Conservation (phyloP, 176 grass and related monocot genomes). For the Canna indica region DNA sequence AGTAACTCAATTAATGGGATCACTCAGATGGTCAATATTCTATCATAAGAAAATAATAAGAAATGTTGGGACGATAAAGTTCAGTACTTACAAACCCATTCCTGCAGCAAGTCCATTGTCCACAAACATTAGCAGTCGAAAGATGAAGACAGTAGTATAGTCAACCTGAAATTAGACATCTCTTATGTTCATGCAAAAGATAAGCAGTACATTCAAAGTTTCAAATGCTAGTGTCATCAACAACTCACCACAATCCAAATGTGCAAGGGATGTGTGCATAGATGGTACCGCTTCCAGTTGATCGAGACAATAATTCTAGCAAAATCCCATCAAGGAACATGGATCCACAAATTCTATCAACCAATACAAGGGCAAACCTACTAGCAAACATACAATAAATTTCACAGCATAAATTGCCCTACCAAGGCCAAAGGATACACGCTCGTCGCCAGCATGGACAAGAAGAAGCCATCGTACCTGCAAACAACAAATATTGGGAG, state of each 20-base stretch:
- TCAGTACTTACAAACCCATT: slow-evolving; percentile 74
- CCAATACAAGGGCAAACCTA: background rate
- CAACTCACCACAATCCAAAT: slow-evolving; percentile 93
- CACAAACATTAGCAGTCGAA: slow-evolving; percentile 91
- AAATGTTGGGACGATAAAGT: background rate
- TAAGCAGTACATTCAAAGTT: background rate
- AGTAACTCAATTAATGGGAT: background rate
- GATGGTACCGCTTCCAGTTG: slow-evolving; percentile 87
- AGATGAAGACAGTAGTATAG: slow-evolving; percentile 88
- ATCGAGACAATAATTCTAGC: slow-evolving; percentile 85
- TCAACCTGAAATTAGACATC: slow-evolving; percentile 42
- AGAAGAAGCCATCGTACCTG: slow-evolving; percentile 98
- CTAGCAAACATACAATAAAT: background rate
- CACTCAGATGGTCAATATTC: background rate
- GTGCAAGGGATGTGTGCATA: slow-evolving; percentile 82
- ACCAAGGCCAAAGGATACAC: slow-evolving; percentile 44
- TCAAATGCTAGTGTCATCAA: slow-evolving; percentile 1
- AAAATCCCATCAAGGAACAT: slow-evolving; percentile 8
- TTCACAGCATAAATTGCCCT: slow-evolving; percentile 1
- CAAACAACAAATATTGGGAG: background rate
- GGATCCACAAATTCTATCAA: background rate
- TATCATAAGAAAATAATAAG: background rate
- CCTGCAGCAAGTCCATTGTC: slow-evolving; percentile 79
- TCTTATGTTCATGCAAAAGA: background rate
- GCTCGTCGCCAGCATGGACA: slow-evolving; percentile 96